Base-by-base conservation (phyloP, 345 rosid genomes). In the Xanthoceras sorbifolium region DNA sequence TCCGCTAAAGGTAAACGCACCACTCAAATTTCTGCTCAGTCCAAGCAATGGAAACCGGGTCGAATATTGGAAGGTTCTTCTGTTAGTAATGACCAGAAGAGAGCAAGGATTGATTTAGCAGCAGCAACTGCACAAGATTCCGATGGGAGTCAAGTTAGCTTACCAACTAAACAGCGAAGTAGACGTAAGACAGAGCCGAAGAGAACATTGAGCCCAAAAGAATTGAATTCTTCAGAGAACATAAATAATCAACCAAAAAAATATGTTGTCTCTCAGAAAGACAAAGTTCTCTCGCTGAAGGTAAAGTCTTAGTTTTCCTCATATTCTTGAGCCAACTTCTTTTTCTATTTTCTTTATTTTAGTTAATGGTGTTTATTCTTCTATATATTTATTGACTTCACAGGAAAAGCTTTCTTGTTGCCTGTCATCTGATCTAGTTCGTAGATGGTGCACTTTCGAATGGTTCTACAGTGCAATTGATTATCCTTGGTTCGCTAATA, bases 401-500 rank as follows among this genome's bases (percentile, higher is more conserved):
- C 92, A 93, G 98, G 92, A 92, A 83, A 87, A 83, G 82, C 85
- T 94, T 69, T 84, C 85, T 63, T 80, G 85, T 77, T 94, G 85
- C 84, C 82, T 97, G 64, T 86, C 94, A 32, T 84, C 87, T 73
- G 75, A 83, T 76, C 77, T 86, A 79, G 91, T 90, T n/a, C 88
- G 96, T 82, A 90, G 91, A 83, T 90, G 97, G 96, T 97, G 97
- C 83, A 81, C 82, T 69, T 94, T 87, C 79, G 98, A 97, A 78
- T 97, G 97, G 97, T 97, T 97, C 80, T 91, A 94, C 74, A 89
- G 98, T 86, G 97, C 97, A 44, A 91, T 94, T 55, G 99, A 97
- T 84, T 92, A 90, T 67, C 94, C 96, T 40, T 97, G 99, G 99
- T 97, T 97, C 88, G 95, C 97, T 59, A 97, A 90, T 80, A 91